A percentile compares a stretch with the other conserved stretches of the same genome.
phyloP scores from a whole-genome alignment of 2,329 filamentous ascomycete genomes.

The Colletotrichum liriopes region DNA sequence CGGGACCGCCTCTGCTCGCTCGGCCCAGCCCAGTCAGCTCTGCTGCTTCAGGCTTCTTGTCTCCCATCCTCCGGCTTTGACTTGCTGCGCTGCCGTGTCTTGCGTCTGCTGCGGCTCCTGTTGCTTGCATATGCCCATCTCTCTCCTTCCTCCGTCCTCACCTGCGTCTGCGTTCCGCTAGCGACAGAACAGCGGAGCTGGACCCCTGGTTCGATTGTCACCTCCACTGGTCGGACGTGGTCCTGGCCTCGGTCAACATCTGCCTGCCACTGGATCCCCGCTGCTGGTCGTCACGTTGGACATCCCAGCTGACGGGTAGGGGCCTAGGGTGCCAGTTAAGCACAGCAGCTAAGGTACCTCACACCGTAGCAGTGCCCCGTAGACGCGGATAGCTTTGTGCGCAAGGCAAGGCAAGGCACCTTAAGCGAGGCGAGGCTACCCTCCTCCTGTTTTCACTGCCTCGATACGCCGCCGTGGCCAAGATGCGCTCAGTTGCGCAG shows the following conservation, averaged over 20 bases:
- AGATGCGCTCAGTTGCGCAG: neutral
- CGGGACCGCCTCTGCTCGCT: neutral
- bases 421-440: slow-evolving; percentile 18
- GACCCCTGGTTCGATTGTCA: slow-evolving; percentile 29
- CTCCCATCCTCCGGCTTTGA: neutral
- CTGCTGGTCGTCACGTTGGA: slow-evolving; percentile 36
- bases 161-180: slow-evolving; percentile 6
- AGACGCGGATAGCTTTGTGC: slow-evolving; percentile 24
- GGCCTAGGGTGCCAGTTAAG: neutral
- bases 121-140: slow-evolving; percentile 17
- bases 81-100: neutral
- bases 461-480: neutral
- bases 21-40: neutral
- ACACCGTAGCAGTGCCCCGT: neutral
- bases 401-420: slow-evolving; percentile 3
- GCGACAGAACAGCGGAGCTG: slow-evolving; percentile 21
- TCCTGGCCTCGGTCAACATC: slow-evolving; percentile 6
- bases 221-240: slow-evolving; percentile 14
- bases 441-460: slow-evolving; percentile 7
- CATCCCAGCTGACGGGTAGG: slow-evolving; percentile 36
- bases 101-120: neutral
- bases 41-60: neutral
- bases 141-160: slow-evolving; percentile 11
- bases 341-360: slow-evolving; percentile 3
- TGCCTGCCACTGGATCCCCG: slow-evolving; percentile 32